Evolutionary conservation across 495 filamentous ascomycete genomes (phyloP).

Genomic region (Cairneyella variabilis): DNA sequence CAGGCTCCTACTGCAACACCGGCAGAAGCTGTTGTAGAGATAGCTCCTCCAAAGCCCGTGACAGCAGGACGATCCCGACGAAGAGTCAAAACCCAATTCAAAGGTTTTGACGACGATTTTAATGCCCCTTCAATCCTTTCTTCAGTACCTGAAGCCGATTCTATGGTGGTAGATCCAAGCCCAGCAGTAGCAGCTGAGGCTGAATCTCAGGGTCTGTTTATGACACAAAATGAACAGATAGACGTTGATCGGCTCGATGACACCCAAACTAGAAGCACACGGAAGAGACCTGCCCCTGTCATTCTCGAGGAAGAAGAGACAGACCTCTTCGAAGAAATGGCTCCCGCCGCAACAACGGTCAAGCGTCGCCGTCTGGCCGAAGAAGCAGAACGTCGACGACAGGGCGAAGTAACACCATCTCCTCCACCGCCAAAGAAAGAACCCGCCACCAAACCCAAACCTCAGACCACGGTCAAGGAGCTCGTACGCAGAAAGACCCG

Average conservation of each 20-base stretch:
- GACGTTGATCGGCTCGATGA: slow-evolving; percentile 5
- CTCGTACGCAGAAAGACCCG: slow-evolving; percentile 60
- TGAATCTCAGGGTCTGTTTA: slow-evolving; percentile 36
- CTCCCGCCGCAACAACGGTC: slow-evolving; percentile 67
- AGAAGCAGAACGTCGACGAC: slow-evolving; percentile 34
- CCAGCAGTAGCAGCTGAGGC: too few relatives aligned
- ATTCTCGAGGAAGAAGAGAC: slow-evolving; percentile 42
- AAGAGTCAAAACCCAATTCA: slow-evolving; percentile 59
- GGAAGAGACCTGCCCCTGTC: slow-evolving; percentile 43
- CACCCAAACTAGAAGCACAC: slow-evolving; percentile 15
- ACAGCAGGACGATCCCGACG: slow-evolving; percentile 41
- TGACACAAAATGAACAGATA: slow-evolving; percentile 27
- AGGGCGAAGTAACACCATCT: slow-evolving; percentile 24
- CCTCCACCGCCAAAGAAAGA: slow-evolving; percentile 18
- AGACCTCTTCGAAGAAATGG: slow-evolving; percentile 58
- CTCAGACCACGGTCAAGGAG: slow-evolving; percentile 60
- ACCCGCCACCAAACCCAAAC: slow-evolving; percentile 25
- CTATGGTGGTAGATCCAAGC: slow-evolving; percentile 10
- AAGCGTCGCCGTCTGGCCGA: slow-evolving; percentile 62
- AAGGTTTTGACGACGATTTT: slow-evolving; percentile 54
- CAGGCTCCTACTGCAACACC: not conserved
- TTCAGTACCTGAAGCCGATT: slow-evolving; percentile 18
- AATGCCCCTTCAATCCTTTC: slow-evolving; percentile 29
- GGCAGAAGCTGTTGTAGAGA: not conserved
- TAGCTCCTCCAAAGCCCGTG: slow-evolving; percentile 8